Evolutionary conservation across 305 asterid genomes (phyloP).

Genomic region (Salvia sclarea): DNA sequence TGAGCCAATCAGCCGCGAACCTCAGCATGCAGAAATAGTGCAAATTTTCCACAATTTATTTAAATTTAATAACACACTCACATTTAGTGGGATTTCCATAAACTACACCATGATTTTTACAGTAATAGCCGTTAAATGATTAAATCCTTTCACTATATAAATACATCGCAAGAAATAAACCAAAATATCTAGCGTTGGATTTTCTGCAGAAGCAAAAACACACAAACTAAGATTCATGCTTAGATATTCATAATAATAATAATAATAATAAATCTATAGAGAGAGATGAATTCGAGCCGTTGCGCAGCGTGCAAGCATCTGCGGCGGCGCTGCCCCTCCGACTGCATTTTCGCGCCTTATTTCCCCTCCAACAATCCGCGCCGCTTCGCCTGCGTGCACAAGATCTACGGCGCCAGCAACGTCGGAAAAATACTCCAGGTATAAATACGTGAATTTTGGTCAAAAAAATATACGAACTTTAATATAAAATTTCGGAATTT

Average conservation of each 20-base stretch:
- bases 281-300: slow-evolving; percentile 50
- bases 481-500: too few relatives aligned
- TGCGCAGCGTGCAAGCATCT: slow-evolving; percentile 58
- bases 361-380: slow-evolving; percentile 41
- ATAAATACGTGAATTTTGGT: too few relatives aligned
- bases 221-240: not conserved
- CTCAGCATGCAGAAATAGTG: too few relatives aligned
- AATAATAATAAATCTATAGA: too few relatives aligned
- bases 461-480: too few relatives aligned
- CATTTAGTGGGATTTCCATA: too few relatives aligned
- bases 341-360: slow-evolving; percentile 62
- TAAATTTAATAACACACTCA: too few relatives aligned
- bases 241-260: slow-evolving; percentile 12
- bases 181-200: slow-evolving; percentile 25
- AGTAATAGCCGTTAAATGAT: not conserved
- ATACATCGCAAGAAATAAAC: not conserved
- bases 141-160: not conserved
- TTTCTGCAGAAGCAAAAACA: not conserved
- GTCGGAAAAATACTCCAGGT: slow-evolving; percentile 68
- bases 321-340: slow-evolving; percentile 67
- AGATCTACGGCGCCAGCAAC: slow-evolving; percentile 81
- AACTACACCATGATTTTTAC: too few relatives aligned
- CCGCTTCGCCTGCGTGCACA: slow-evolving; percentile 69
- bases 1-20: too few relatives aligned
- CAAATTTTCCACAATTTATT: too few relatives aligned